phyloP scores from a whole-genome alignment of 2,329 filamentous ascomycete genomes.

The Bipolaris sorokiniana region DNA sequence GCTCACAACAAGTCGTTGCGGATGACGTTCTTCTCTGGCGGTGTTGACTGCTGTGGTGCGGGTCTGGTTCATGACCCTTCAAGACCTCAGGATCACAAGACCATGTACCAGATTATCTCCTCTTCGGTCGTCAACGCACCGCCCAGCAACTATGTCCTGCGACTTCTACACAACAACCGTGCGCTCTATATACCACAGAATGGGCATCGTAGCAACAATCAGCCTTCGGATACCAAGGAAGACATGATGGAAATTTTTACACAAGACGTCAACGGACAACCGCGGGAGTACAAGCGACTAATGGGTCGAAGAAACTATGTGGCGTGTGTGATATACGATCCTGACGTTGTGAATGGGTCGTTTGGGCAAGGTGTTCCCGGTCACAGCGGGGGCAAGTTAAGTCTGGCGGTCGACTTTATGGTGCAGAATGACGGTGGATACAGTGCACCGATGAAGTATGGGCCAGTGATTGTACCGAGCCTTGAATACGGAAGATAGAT shows the following conservation, averaged over 20 bases:
- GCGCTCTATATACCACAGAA: constrained; percentile 89
- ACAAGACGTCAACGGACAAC: constrained; percentile 83
- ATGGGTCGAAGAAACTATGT: constrained; percentile 95
- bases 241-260: constrained; percentile 99
- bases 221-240: constrained; percentile 90
- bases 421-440: constrained; percentile 89
- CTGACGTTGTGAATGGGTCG: constrained; percentile 69
- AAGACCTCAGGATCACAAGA: constrained; percentile 93
- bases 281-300: constrained; percentile 84
- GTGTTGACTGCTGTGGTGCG: constrained; percentile 88
- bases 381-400: constrained; percentile 62
- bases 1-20: constrained; percentile 92
- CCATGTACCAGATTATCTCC: constrained; percentile 98
- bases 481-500: constrained; percentile 57
- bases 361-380: constrained; percentile 50
- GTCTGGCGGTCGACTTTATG: constrained; percentile 93
- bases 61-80: constrained; percentile 93
- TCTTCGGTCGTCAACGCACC: constrained; percentile 91
- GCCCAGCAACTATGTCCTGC: constrained; percentile 82
- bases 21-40: constrained; percentile 95
- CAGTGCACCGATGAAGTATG: constrained; percentile 88
- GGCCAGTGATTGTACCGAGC: constrained; percentile 90
- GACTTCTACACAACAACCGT: constrained; percentile 94
- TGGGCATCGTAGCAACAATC: constrained; percentile 72
- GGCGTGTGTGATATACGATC: constrained; percentile 92